Evolutionary conservation across 129 eudicot species (phyloP).

Genomic region (Flaveria bidentis): DNA sequence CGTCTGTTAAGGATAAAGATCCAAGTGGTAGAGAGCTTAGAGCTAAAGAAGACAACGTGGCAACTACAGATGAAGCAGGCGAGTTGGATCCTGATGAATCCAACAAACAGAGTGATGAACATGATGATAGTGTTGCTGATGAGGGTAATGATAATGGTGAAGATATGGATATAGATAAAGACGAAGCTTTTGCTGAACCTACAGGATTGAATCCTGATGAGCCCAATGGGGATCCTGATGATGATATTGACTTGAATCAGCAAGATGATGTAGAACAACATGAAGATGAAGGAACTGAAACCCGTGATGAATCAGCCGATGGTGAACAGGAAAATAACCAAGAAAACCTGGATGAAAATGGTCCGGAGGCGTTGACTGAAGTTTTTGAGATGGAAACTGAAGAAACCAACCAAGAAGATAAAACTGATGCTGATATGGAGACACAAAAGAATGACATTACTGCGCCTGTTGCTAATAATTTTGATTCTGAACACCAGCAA

Average conservation of each 20-base stretch:
- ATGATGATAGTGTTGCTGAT: slow-evolving; percentile 43
- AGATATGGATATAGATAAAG: slow-evolving; percentile 62
- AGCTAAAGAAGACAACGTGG: slow-evolving; percentile 70
- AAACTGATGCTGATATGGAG: slow-evolving; percentile 37
- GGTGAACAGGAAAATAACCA: slow-evolving; percentile 48
- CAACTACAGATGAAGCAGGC: slow-evolving; percentile 43
- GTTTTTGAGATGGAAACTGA: slow-evolving; percentile 40
- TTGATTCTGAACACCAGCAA: slow-evolving; percentile 27
- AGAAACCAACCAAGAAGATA: slow-evolving; percentile 42
- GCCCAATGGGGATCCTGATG: slow-evolving; percentile 37
- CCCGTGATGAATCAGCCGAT: slow-evolving; percentile 40
- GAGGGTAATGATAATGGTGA: slow-evolving; percentile 43
- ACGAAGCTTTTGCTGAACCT: slow-evolving; percentile 60
- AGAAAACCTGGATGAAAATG: slow-evolving; percentile 44
- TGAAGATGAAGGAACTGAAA: slow-evolving; percentile 50
- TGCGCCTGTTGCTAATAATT: slow-evolving; percentile 31
- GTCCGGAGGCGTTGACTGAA: slow-evolving; percentile 37
- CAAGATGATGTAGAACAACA: slow-evolving; percentile 47
- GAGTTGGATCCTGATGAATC: slow-evolving; percentile 46
- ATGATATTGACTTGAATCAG: slow-evolving; percentile 66
- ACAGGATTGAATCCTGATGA: slow-evolving; percentile 65
- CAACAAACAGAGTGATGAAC: slow-evolving; percentile 47
- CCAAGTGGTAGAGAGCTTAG: slow-evolving; percentile 65
- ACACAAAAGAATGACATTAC: slow-evolving; percentile 43
- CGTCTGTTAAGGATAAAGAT: slow-evolving; percentile 61